Base-by-base conservation (phyloP, 257 asterid genomes). In the Fraxinus anomala region DNA sequence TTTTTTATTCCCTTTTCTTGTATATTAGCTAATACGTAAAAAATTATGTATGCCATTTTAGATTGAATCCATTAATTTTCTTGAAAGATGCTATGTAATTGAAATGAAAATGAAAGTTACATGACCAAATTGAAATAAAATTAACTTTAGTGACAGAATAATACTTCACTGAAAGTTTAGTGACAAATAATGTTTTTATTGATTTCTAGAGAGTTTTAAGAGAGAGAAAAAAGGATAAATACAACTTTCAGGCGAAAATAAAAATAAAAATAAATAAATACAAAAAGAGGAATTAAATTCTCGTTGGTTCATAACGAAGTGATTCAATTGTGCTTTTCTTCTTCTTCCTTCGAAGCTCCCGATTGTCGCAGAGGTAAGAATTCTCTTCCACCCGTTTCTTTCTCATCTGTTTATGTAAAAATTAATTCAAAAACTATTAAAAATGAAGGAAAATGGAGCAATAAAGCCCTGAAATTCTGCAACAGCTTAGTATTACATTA, bases 301-400 rank as follows among this genome's bases (percentile, higher is more conserved):
- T 19, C 28, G 13, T n/a, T 23, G 26, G 23, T 5, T 59, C 11
- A 6, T 6, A 1, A 21, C 31, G 67, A 59, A 59, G 67, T 59
- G 67, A 59, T 59, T 59, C 67, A n/a, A 59, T 63, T 24, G 36
- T 24, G 33, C 36, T 63, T 63, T 31, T 6, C 4, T 61, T 61
- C 72, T 70, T 74, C 84, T 75, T 71, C 81, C 68, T 26, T 3
- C 17, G 19, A 34, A 47, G 81, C 76, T 39, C 68, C 72, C 73
- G 28, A 56, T 65, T 68, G 42, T 24, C 39, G 47, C 77, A 4
- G 51, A 76, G 83, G 87, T 84, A 78, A 51, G 68, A 65, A 34
- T 69, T 74, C 51, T 54, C 36, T 19, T n/a, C 8, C 73, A 30
- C 14, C 14, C 31, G 2, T 59, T 21, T 9, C 31, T 59, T 10